Evolutionary conservation across 2,329 filamentous ascomycete genomes (phyloP).

Genomic region (Sarocladiaceae sp.): DNA sequence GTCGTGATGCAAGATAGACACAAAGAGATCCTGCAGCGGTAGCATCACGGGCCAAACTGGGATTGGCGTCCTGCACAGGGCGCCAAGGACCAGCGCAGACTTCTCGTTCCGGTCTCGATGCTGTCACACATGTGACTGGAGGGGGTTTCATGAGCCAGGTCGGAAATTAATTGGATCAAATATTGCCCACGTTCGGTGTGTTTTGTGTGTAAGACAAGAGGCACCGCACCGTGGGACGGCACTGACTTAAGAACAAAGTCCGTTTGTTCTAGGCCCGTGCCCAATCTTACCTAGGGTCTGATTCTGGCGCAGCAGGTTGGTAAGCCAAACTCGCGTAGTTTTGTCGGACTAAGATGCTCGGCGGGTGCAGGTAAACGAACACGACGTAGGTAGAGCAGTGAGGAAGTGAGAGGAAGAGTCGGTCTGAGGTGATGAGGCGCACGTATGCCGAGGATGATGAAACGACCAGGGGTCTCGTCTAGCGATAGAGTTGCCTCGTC

Average conservation of each 20-base stretch:
- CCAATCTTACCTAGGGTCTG: too few species aligned
- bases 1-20: neutral
- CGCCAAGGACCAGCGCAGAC: neutral
- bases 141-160: neutral
- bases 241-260: too few species aligned
- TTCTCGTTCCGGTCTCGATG: constrained; percentile 4
- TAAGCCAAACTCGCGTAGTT: neutral
- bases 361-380: neutral
- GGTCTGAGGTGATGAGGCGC: neutral
- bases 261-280: too few species aligned
- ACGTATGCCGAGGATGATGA: neutral
- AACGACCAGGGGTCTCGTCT: neutral
- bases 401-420: neutral
- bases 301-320: too few species aligned
- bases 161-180: neutral
- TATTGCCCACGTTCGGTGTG: neutral
- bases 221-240: too few species aligned
- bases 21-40: neutral
- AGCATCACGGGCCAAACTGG: neutral
- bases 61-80: neutral
- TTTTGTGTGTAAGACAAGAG: neutral
- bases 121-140: constrained; percentile 5
- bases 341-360: neutral
- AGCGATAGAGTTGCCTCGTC: too few species aligned
- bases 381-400: neutral